Base-by-base conservation (phyloP, 768 basidiomycete genomes). In the Mrakia hoshinonis region DNA sequence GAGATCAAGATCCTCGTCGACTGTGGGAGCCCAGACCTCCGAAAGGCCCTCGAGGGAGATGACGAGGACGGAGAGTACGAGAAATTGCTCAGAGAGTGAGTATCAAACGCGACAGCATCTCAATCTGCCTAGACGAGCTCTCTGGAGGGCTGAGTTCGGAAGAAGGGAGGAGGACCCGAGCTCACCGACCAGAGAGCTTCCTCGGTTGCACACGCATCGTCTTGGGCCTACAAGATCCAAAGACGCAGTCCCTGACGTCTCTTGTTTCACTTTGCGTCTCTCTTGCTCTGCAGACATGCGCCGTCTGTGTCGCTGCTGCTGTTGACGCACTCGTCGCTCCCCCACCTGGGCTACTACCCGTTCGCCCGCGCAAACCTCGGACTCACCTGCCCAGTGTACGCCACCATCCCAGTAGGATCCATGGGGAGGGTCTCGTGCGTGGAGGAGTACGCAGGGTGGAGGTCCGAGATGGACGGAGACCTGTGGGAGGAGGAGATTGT, bases 1-100 rank as follows among this genome's bases (percentile, higher is more conserved):
- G 92, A 94, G 80, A 88, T 96, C 26, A 85, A 86, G 70, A 91
- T 99, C 75, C 85, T 99, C 24, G 84, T 99, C 70, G 96, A 99
- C 81, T 92, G 95, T 78, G 96, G 96, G 15, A 90, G 92, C 65
- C 67, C 75, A 47, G 80, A 80, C 69, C 77, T 77, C 43, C 49
- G 77, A 29, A 66, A 69, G 13, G 75, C 75, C 10, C n/a, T 75
- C 11, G 51, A 64, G 29, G 75, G 75, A 64, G 75, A 77, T 60
- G 47, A 73, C 15, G 78, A 80, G 48, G 74, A 77, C 4, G 65
- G 77, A 71, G 60, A 72, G 70, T 80, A 83, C 58, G 70, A 72
- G 67, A 69, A 48, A 46, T 10, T 72, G 48, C 63, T 74, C 0
- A 46, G 51, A 67, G 29, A 65, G 74, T 74, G 67, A 29, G 67